Base-by-base conservation (phyloP, 2,329 filamentous ascomycete species). In the Colletotrichum falcatum region DNA sequence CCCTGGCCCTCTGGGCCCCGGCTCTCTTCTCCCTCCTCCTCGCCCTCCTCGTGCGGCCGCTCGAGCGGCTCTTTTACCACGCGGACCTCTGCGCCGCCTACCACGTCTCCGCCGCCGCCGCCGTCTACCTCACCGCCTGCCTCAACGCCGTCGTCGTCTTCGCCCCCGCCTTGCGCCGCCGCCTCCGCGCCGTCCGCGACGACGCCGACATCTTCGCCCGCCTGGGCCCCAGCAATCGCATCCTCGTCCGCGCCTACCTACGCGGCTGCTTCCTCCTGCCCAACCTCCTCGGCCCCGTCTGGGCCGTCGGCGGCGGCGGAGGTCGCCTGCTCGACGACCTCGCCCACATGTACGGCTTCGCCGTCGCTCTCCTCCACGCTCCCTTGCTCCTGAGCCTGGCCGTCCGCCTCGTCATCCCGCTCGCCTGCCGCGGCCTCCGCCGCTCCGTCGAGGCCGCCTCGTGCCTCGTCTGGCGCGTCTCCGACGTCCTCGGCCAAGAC, bases 321-420 rank as follows among this genome's bases (percentile, higher is more conserved):
- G n/a, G 59, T 11, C 11, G 18, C 12, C 5, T 30, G 7, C 64
- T 71, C 37, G 64, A 71, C 28, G 30, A 58, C 5, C 51, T 68
- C 44, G 64, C 58, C 5, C 58, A 71, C 53, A 20, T 71, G 5
- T 71, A 71, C 18, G 69, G 69, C 11, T 71, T 71, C 56, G 9
- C 33, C 26, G 51, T 70, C 26, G 69, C 65, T 14, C 14, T 65
- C 7, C 30, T 69, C 26, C 69, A 71, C 35, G 8, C 44, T 2
- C 69, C 69, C 0, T 8, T 70, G 44, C 42, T 68, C 5, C n/a
- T 48, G 0, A 62, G 58, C 23, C 1, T 71, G 23, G 33, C 42
- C 1, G 9, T 67, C 2, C 33, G 48, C 12, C 23, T 67, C 18
- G 9, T 48, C 28, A 23, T 63, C 2, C 58, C 64, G 3, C 18